These are phyloP conservation scores for Aureoboletus auriporus DNA, from an alignment of 768 basidiomycete genomes.

Conservation along the genomic window DNA sequence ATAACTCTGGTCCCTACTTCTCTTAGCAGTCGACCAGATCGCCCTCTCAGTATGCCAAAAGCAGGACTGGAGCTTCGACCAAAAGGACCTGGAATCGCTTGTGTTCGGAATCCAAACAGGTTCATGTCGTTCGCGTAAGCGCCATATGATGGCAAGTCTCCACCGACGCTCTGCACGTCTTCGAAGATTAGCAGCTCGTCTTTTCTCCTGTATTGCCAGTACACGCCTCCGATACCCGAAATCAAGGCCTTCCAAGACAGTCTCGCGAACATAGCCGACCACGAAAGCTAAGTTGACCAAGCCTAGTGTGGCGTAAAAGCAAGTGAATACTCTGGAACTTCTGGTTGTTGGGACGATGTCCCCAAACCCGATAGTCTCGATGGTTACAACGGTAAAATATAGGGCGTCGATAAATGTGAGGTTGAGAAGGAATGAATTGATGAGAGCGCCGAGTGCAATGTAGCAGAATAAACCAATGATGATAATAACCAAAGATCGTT, in stretches of 20 bases:
- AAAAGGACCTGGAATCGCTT: constrained; percentile 2
- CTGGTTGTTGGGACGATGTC: constrained; percentile 57
- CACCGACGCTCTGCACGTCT: constrained; percentile 50
- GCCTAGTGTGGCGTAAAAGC: constrained; percentile 55
- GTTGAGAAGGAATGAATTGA: constrained; percentile 46
- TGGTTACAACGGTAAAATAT: constrained; percentile 73
- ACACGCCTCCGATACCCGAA: constrained; percentile 59
- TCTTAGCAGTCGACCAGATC: neutral
- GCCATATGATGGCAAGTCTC: constrained; percentile 60
- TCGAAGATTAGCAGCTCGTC: constrained; percentile 40
- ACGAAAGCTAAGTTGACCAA: constrained; percentile 63
- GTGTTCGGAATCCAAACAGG: constrained; percentile 51
- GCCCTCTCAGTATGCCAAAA: constrained; percentile 11
- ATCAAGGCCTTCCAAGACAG: constrained; percentile 68
- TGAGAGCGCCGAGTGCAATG: constrained; percentile 66
- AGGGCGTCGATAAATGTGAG: constrained; percentile 68
- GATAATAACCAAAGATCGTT: constrained; percentile 74
- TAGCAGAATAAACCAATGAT: constrained; percentile 72
- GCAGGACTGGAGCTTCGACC: constrained; percentile 4
- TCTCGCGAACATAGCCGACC: constrained; percentile 63
- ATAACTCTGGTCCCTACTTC: constrained; percentile 5
- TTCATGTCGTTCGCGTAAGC: constrained; percentile 45
- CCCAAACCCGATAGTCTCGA: constrained; percentile 76
- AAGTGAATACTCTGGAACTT: constrained; percentile 54
- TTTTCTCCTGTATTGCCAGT: constrained; percentile 39